These are phyloP conservation scores for Phlebiopsis gigantea DNA, from an alignment of 768 basidiomycete species.

Conservation along the genomic window DNA sequence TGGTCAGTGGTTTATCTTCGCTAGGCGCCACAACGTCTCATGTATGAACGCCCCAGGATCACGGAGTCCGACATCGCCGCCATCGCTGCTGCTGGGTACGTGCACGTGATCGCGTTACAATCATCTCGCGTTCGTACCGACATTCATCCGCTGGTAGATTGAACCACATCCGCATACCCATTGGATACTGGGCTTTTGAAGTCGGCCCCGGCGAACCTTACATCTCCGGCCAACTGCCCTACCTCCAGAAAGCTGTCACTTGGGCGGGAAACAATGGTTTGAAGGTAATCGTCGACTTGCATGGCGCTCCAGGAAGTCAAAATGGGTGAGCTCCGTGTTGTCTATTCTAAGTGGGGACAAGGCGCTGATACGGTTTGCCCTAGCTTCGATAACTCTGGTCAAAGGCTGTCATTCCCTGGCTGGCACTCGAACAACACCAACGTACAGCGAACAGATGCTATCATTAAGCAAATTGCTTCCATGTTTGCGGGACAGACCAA, in stretches of 20 bases:
- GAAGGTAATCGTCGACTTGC: slow-evolving; percentile 73
- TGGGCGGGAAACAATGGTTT: slow-evolving; percentile 71
- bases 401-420: slow-evolving; percentile 48
- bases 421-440: slow-evolving; percentile 70
- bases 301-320: slow-evolving; percentile 77
- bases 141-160: slow-evolving; percentile 37
- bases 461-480: slow-evolving; percentile 58
- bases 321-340: slow-evolving; percentile 51
- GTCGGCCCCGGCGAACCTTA: slow-evolving; percentile 73
- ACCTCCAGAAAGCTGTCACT: slow-evolving; percentile 55
- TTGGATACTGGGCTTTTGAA: slow-evolving; percentile 91
- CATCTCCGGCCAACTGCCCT: slow-evolving; percentile 70
- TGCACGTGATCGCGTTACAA: slow-evolving; percentile 13
- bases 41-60: slow-evolving; percentile 36
- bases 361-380: not conserved
- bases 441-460: slow-evolving; percentile 57
- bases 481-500: slow-evolving; percentile 49
- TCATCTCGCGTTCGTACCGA: slow-evolving; percentile 7
- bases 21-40: not conserved
- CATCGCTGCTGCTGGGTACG: slow-evolving; percentile 72
- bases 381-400: slow-evolving; percentile 83
- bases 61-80: slow-evolving; percentile 72
- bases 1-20: slow-evolving; percentile 14
- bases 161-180: slow-evolving; percentile 79
- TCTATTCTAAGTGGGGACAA: not conserved